Evolutionary conservation across 2,329 filamentous ascomycete species (phyloP), one percentile per base, ranked within the genome.

Genomic region (Xylariaceae sp.): DNA sequence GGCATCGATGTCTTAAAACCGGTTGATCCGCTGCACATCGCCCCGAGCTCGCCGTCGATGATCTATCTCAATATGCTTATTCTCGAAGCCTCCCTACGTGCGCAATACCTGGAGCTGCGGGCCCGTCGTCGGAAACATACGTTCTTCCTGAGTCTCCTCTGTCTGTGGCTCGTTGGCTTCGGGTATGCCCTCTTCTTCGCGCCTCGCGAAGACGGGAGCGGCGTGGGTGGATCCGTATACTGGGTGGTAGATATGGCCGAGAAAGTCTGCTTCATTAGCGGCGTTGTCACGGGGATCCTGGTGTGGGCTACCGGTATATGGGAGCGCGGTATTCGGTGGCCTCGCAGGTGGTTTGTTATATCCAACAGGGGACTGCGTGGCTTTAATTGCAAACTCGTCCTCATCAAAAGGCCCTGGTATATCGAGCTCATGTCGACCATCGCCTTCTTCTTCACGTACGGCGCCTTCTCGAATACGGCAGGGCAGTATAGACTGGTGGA

Each of bases 41-140:
- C 90, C 12, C 89, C 89, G n/a, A 90, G 85, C 58, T 88, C 87
- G 12, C 89, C 89, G 31, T 87, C 88, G 38, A 92, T 95, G 71
- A 96, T 98, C 59, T 98, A 98, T 67, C 81, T 98, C 55, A 98
- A 98, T 65, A 83, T 98, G 16, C 77, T 98, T 43, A 94, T 98
- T 55, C 85, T 98, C 63, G 92, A 98, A 63, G 88, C 88, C 34
- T 95, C 88, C 4, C 72, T 98, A 24, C 87, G 92, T 50, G 83
- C 88, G 16, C 92, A 98, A 56, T 97, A 94, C 64, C 80, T 98
- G 40, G 86, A 88, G 47, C 75, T 97, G 31, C 85, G 90, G 43
- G 85, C 88, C 32, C 83, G 92, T 29, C 78, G 88, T 33, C 83
- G 92, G 12, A 87, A 96, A 55, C 90, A 98, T 63, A 89, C 88